A percentile compares a stretch with the other conserved stretches of the same genome.
Evolutionary conservation across 202 grass and related monocot species (phyloP).

Genomic region (Panicum hallii): DNA sequence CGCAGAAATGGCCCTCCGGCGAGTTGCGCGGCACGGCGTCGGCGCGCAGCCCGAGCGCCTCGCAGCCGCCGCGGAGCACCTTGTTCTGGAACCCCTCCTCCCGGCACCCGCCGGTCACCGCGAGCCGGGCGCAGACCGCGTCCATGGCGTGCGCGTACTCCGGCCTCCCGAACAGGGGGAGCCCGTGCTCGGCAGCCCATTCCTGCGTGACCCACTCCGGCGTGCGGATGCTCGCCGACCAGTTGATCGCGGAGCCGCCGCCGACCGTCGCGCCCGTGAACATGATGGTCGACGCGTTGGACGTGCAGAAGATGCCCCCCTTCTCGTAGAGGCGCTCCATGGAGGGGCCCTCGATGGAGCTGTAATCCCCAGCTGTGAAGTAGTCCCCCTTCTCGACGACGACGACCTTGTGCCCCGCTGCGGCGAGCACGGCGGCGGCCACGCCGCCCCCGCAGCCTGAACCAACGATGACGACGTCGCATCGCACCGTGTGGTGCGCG

Average conservation of each 20-base stretch:
- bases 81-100: slow-evolving; percentile 90
- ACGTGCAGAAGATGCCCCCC: slow-evolving; percentile 48
- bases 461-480: slow-evolving; percentile 69
- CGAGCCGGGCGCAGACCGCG: slow-evolving; percentile 67
- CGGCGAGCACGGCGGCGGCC: slow-evolving; percentile 64
- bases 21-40: slow-evolving; percentile 77
- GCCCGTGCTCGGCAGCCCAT: slow-evolving; percentile 61
- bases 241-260: slow-evolving; percentile 82
- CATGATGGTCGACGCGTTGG: slow-evolving; percentile 43
- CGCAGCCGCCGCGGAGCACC: slow-evolving; percentile 71
- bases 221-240: slow-evolving; percentile 78
- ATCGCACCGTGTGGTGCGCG: slow-evolving; percentile 40
- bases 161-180: slow-evolving; percentile 52
- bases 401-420: slow-evolving; percentile 65
- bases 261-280: slow-evolving; percentile 63
- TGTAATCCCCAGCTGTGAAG: slow-evolving; percentile 62
- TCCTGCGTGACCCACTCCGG: slow-evolving; percentile 59
- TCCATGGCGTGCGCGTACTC: slow-evolving; percentile 70
- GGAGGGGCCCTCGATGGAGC: slow-evolving; percentile 59
- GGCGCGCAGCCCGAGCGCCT: slow-evolving; percentile 63
- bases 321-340: slow-evolving; percentile 60
- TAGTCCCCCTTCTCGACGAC: slow-evolving; percentile 73
- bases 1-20: slow-evolving; percentile 73
- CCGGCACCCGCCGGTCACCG: slow-evolving; percentile 54
- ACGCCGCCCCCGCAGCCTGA: slow-evolving; percentile 74